Conservation (phyloP, 805 yeast species). For the Candida argentea region DNA sequence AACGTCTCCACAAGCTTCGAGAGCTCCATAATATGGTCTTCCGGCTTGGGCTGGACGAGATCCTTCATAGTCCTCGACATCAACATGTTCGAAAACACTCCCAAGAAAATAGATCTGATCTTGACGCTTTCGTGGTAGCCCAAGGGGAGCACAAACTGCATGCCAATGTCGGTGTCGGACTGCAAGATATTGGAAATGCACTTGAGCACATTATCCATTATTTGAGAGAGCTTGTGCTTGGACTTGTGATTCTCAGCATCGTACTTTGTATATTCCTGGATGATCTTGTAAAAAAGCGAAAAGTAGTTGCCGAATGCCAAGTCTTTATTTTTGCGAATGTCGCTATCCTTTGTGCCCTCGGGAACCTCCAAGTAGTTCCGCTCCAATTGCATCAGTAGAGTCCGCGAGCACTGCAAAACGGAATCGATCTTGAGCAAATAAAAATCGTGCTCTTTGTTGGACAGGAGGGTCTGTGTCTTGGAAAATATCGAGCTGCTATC, state of each 20-base stretch:
- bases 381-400: conserved; percentile 45
- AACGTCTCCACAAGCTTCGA: conserved; percentile 33
- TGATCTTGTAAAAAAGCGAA: conserved; percentile 44
- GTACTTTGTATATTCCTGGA: conserved; percentile 34
- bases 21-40: conserved; percentile 13
- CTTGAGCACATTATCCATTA: conserved; percentile 54
- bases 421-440: conserved; percentile 45
- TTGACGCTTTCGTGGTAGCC: conserved; percentile 62
- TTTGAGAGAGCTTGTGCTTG: conserved; percentile 43
- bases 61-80: conserved; percentile 21
- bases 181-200: conserved; percentile 61
- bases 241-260: conserved; percentile 12
- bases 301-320: conserved; percentile 63
- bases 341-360: conserved; percentile 43
- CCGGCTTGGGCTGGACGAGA: conserved; percentile 19
- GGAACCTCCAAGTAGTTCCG: conserved; percentile 51
- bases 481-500: conserved; percentile 1
- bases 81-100: conserved; percentile 63
- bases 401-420: conserved; percentile 54
- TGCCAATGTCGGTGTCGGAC: conserved; percentile 68
- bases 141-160: conserved; percentile 65
- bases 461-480: conserved; percentile 2
- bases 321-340: conserved; percentile 43
- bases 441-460: conserved; percentile 24
- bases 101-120: conserved; percentile 63